phyloP scores from a whole-genome alignment of 495 filamentous ascomycete genomes.

The Trichodelitschia bisporula region DNA sequence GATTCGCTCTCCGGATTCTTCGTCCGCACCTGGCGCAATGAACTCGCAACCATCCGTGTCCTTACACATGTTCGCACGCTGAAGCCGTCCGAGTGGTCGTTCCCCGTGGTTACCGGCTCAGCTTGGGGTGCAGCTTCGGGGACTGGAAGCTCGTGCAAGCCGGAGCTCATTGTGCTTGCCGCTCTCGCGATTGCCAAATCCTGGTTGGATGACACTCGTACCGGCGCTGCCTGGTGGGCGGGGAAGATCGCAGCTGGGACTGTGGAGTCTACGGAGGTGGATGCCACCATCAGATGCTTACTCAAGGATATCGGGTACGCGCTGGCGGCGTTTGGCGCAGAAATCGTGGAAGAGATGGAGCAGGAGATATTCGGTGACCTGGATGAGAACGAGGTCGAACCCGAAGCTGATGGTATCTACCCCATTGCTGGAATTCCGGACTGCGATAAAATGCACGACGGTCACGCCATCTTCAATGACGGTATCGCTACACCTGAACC shows the following conservation, averaged over 20 bases:
- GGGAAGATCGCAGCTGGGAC: neutral
- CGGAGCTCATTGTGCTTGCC: conserved; percentile 7
- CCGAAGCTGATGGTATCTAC: no score
- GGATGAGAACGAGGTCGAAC: no score
- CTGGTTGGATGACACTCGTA: conserved; percentile 5
- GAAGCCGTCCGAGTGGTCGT: no score
- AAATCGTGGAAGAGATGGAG: conserved; percentile 6
- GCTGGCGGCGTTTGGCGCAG: conserved; percentile 4
- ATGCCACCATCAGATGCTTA: conserved; percentile 4
- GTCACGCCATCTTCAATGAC: no score
- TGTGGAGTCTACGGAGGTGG: conserved; percentile 4
- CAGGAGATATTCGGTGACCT: no score
- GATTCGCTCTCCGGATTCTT: conserved; percentile 7
- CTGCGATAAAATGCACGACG: no score
- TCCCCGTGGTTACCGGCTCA: no score
- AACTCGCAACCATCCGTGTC: neutral
- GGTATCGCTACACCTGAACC: no score
- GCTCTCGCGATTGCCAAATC: conserved; percentile 6
- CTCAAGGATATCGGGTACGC: conserved; percentile 9
- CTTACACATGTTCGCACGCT: no score
- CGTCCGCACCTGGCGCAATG: conserved; percentile 3
- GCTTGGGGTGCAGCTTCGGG: no score
- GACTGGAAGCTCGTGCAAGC: neutral
- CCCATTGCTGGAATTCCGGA: no score
- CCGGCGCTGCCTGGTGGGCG: conserved; percentile 5